These are phyloP conservation scores for Triticum monococcum DNA, from an alignment of 176 grass and related monocot genomes.

Conservation along the genomic window DNA sequence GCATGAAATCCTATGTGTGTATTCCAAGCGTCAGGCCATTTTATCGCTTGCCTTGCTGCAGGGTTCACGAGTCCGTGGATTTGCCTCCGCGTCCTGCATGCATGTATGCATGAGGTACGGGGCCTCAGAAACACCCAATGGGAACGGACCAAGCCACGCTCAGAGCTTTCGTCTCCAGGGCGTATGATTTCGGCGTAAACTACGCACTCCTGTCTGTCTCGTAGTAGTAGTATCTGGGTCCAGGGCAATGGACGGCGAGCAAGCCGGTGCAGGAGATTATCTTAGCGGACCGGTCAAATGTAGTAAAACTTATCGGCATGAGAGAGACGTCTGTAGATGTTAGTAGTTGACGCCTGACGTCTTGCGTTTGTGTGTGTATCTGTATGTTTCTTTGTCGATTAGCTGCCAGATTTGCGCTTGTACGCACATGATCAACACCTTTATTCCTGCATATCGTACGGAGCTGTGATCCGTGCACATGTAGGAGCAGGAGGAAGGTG, in stretches of 20 bases:
- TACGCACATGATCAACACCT: not conserved
- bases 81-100: not conserved
- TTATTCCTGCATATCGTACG: not conserved
- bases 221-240: not conserved
- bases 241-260: not conserved
- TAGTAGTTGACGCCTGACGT: not conserved
- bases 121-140: slow-evolving; percentile 4
- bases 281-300: not conserved
- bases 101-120: not conserved
- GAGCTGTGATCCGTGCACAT: not conserved
- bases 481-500: not conserved
- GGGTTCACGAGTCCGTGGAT: slow-evolving; percentile 11
- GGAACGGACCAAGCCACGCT: slow-evolving; percentile 7
- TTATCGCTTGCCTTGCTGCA: slow-evolving; percentile 9
- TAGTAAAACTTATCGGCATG: not conserved
- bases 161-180: slow-evolving; percentile 13
- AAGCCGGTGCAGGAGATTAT: not conserved
- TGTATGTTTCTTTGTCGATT: not conserved
- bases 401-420: slow-evolving; percentile 15
- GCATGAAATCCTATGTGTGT: slow-evolving; percentile 23
- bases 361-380: not conserved
- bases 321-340: not conserved
- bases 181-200: slow-evolving; percentile 20
- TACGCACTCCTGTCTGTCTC: too few relatives aligned
- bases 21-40: not conserved